Evolutionary conservation across 306 rosid genomes (phyloP), one percentile per base, ranked within the genome.

Genomic region (Cucumis melo): DNA sequence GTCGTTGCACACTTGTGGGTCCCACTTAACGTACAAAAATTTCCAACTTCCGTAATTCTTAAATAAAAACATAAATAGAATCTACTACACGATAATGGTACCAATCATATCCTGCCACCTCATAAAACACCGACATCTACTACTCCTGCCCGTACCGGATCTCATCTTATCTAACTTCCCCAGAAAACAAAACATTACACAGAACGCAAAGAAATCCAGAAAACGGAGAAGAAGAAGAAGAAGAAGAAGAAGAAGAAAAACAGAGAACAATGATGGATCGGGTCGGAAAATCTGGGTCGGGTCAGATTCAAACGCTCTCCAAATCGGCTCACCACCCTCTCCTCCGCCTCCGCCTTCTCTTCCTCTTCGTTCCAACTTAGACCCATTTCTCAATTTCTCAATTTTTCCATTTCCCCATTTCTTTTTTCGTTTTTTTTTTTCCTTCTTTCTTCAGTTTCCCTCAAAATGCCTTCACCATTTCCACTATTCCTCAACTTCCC

Each of bases 331-430:
- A 78, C 68, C 83, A 85, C 41, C 89, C 87, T 15, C 87, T 83
- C 73, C 87, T 83, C 68, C 84, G 78, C 19, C 83, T 83, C 65
- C 88, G 82, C n/a, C 87, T 80, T 36, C 50, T 87, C 7, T 88
- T 85, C 83, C 78, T 88, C 61, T 85, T 85, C 21, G 86, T 84
- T 46, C 87, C 89, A 7, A 85, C 87, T 55, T 88, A 83, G 84
- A 58, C 56, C 50, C 27, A 1, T 63, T 29, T 36, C 50, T n/a
- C 72, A 70, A 27, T 1, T 27, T n/a, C n/a, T n/a, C n/a, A n/a
- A 4, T 34, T 24, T 46, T 27, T 73, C 20, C 53, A 21, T 1
- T 42, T 67, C 74, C 19, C 38, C 21, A 1, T 17, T 12, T 7
- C 13, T 7, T 70, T 48, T 71, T 21, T 34, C 21, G 13, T 70